A percentile compares a stretch with the other conserved stretches of the same genome.
Evolutionary conservation across 2,329 filamentous ascomycete species (phyloP).

Genomic region (Cladorrhinum sp.): DNA sequence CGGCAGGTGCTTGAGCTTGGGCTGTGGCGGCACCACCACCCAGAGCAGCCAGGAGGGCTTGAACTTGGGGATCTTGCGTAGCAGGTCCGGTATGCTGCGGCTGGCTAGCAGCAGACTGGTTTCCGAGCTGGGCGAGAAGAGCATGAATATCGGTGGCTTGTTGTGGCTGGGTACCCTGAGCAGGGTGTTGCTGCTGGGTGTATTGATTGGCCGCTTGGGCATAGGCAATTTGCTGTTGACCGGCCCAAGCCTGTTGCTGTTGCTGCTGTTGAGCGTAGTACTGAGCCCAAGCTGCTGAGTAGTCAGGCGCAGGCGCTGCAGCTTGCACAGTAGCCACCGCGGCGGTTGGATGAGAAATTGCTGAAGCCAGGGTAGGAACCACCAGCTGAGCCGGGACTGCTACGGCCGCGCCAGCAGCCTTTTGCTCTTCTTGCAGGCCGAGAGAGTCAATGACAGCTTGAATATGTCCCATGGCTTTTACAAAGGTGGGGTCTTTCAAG

Average conservation of each 20-base stretch:
- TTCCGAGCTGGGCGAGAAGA: conserved; percentile 23
- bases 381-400: neutral
- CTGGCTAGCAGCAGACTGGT: conserved; percentile 15
- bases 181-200: conserved; percentile 32
- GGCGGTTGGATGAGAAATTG: conserved; percentile 9
- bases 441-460: neutral
- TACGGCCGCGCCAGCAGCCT: neutral
- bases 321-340: conserved; percentile 20
- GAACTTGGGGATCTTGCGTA: conserved; percentile 17
- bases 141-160: conserved; percentile 17
- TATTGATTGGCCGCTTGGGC: conserved; percentile 30
- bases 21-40: neutral
- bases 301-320: conserved; percentile 28
- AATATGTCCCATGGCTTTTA: neutral
- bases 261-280: conserved; percentile 37
- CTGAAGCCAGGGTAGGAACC: neutral
- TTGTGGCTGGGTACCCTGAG: conserved; percentile 16
- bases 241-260: conserved; percentile 27
- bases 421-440: neutral
- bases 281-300: conserved; percentile 37
- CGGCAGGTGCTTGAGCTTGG: conserved; percentile 3
- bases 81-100: conserved; percentile 13
- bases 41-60: conserved; percentile 22
- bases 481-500: neutral
- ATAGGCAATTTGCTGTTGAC: conserved; percentile 32